Evolutionary conservation across 2,329 filamentous ascomycete species (phyloP), one percentile per base, ranked within the genome.

Genomic region (Neofusicoccum kwambonambiense): DNA sequence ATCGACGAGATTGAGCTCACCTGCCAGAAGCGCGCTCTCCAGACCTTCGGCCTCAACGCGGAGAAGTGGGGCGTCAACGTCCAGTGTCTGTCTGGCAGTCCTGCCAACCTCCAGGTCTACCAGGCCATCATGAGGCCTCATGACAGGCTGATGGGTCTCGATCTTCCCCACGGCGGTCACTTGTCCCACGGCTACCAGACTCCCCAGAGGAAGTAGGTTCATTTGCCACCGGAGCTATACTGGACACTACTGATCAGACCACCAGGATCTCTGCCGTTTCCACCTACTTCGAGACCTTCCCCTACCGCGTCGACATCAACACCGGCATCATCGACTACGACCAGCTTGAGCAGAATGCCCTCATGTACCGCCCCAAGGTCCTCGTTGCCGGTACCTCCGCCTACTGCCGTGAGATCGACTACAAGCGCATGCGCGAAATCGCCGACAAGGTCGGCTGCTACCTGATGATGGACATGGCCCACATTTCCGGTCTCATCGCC

Each of bases 151-250:
- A 99, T 99, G 95, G 95, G 95, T 74, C 85, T 97, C 71, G 93
- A 97, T 77, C 87, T 97, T 64, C 93, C 93, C 69, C 93, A 97
- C 78, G 93, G 93, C 80, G 93, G 93, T 70, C 93, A 97, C 82
- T 84, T 97, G 82, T 93, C 89, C 78, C 95, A 99, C 84, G 95
- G 95, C 71, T 99, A 99, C 83, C 95, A 99, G 83, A 98, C 92
- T 39, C 92, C 95, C 37, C 88, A 90, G 76, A 92, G 91, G 84
- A 99, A 99, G 86, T 90, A 78, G 78, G 86, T 81, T 61, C 50
- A 35, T 5, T 35, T 45, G 17, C 45, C 27, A 13, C 17, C 15
- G 7, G 15, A 35, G 17, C 35, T 49, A 37, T 39, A 3, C n/a
- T 13, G 47, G 35, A 13, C n/a, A 57, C 3, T 47, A 31, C 61